Conservation (phyloP, 2,329 filamentous ascomycete species). For the Tricladium varicosporioides region DNA sequence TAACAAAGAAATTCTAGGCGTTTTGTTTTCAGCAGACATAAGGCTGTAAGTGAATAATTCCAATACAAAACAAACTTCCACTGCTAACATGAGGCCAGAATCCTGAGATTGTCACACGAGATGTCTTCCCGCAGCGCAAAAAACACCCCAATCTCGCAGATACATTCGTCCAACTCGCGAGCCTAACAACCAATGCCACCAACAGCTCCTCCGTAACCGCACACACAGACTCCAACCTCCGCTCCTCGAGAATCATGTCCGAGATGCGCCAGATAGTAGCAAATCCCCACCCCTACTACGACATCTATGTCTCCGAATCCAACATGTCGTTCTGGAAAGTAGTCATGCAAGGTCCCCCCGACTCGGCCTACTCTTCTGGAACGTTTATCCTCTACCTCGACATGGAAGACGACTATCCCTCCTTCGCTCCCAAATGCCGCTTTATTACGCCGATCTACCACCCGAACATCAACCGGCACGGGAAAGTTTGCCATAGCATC, state of each 20-base stretch:
- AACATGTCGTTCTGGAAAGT: conserved; percentile 19
- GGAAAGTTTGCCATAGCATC: conserved; percentile 13
- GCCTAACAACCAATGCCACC: background rate
- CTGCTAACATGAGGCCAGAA: background rate
- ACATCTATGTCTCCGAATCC: conserved; percentile 9
- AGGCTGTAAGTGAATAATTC: background rate
- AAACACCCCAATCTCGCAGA: conserved; percentile 5
- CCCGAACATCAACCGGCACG: conserved; percentile 16
- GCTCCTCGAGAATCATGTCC: conserved; percentile 6
- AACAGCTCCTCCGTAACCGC: background rate
- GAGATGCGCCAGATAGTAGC: conserved; percentile 10
- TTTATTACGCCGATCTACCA: conserved; percentile 15
- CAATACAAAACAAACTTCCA: no score
- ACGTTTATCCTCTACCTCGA: conserved; percentile 12
- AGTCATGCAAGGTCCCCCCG: conserved; percentile 12
- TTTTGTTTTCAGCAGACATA: conserved; percentile 3
- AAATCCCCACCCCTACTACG: conserved; percentile 10
- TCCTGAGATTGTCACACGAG: conserved; percentile 3
- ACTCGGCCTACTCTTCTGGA: conserved; percentile 9
- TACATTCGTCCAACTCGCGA: background rate
- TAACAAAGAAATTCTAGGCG: background rate
- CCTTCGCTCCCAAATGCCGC: conserved; percentile 6
- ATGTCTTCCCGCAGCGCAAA: conserved; percentile 9
- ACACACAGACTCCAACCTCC: conserved; percentile 5
- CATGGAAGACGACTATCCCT: conserved; percentile 11